These are phyloP conservation scores for Didymella pomorum DNA, from an alignment of 2,329 filamentous ascomycete genomes.

Conservation along the genomic window DNA sequence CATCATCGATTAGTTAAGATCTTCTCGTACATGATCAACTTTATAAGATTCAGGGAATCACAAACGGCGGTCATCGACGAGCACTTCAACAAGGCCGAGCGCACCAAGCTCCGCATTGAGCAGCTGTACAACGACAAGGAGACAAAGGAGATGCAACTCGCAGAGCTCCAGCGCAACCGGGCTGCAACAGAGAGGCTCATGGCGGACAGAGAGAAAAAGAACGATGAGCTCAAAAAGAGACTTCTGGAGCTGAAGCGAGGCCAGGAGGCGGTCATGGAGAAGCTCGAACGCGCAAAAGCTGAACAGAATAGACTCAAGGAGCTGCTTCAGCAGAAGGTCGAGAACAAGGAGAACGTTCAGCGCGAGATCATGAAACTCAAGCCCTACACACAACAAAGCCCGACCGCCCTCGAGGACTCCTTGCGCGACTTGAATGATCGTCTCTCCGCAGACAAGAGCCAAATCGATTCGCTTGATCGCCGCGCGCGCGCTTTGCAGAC, in stretches of 20 bases:
- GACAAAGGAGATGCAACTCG: conserved; percentile 79
- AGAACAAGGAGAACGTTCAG: conserved; percentile 72
- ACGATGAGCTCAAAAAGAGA: conserved; percentile 84
- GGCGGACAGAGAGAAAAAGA: conserved; percentile 82
- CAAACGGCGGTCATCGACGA: conserved; percentile 90
- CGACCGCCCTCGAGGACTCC: conserved; percentile 80
- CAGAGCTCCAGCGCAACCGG: conserved; percentile 81
- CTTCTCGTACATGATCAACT: conserved; percentile 98
- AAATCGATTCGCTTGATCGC: conserved; percentile 87
- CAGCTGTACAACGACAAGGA: conserved; percentile 85
- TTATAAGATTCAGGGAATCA: conserved; percentile 93
- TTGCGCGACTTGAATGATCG: conserved; percentile 83
- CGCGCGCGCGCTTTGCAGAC: conserved; percentile 90
- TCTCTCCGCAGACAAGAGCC: conserved; percentile 77
- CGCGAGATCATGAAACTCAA: conserved; percentile 89
- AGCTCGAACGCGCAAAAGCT: conserved; percentile 81
- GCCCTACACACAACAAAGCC: conserved; percentile 91
- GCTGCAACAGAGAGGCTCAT: conserved; percentile 82
- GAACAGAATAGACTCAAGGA: conserved; percentile 80
- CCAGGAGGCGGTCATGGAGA: conserved; percentile 83
- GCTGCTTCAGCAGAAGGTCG: conserved; percentile 74
- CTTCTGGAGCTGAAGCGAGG: conserved; percentile 81
- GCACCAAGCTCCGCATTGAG: conserved; percentile 87
- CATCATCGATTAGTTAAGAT: conserved; percentile 92
- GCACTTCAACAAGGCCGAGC: conserved; percentile 90